Conservation (phyloP, 148 eudicot genomes). For the Vaccinium corymbosum region DNA sequence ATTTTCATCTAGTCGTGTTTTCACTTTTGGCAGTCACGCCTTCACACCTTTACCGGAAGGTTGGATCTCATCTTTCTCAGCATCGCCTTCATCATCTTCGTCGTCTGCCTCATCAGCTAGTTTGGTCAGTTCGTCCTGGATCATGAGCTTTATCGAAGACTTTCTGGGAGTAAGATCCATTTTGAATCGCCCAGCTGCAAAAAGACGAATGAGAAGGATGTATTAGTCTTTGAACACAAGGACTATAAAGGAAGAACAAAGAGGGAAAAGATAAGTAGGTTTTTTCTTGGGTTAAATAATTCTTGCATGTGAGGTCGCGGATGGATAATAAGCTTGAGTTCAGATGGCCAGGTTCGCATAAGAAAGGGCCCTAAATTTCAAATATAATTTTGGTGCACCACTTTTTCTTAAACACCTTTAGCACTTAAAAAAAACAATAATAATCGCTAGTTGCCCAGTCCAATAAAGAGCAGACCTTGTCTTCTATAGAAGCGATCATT, state of each 20-base stretch:
- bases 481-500: no score
- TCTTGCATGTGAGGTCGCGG: background rate
- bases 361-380: background rate
- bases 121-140: constrained; percentile 91
- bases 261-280: background rate
- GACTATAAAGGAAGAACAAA: background rate
- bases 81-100: constrained; percentile 71
- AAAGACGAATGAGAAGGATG: background rate
- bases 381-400: background rate
- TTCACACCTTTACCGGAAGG: constrained; percentile 44
- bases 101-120: constrained; percentile 82
- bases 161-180: constrained; percentile 69
- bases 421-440: background rate
- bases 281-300: background rate
- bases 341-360: background rate
- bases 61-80: constrained; percentile 44
- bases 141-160: constrained; percentile 72
- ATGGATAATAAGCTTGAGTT: background rate
- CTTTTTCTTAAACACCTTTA: background rate
- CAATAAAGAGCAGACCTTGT: background rate
- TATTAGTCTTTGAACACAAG: background rate
- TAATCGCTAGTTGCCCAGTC: background rate
- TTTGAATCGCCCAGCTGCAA: constrained; percentile 61
- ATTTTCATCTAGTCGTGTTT: constrained; percentile 11
- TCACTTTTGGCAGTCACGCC: constrained; percentile 29